These are phyloP conservation scores for Zoysia japonica DNA, from an alignment of 176 grass and related monocot genomes.

Conservation along the genomic window DNA sequence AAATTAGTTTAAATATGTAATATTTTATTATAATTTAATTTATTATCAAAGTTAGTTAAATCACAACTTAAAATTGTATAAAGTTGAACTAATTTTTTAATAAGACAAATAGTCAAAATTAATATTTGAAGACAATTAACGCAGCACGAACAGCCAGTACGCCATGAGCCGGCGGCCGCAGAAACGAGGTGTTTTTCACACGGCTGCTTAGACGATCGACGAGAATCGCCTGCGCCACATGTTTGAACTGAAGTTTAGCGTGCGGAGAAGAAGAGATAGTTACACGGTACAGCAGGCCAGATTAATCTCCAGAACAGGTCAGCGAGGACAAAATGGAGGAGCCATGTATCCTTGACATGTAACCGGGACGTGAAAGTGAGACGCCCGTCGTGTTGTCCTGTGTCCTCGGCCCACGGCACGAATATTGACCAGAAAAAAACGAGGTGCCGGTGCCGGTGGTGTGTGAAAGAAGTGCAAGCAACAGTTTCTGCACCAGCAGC, in stretches of 20 bases:
- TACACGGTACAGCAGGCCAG: not conserved
- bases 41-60: no score
- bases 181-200: not conserved
- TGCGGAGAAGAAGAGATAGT: slow-evolving; percentile 18
- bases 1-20: no score
- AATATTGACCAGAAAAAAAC: slow-evolving; percentile 41
- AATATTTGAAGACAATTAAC: not conserved
- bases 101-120: no score
- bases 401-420: slow-evolving; percentile 29
- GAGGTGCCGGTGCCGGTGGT: not conserved
- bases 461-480: slow-evolving; percentile 37
- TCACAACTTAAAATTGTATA: no score
- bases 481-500: not conserved
- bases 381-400: slow-evolving; percentile 16
- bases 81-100: no score
- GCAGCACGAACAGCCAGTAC: not conserved
- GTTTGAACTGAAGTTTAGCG: not conserved
- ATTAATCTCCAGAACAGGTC: slow-evolving; percentile 15
- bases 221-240: slow-evolving; percentile 14
- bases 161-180: not conserved
- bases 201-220: not conserved
- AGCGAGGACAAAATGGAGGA: slow-evolving; percentile 35
- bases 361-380: slow-evolving; percentile 17
- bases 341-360: slow-evolving; percentile 39
- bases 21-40: no score